Evolutionary conservation across 2,329 filamentous ascomycete genomes (phyloP).

Genomic region (Neoascochyta sp.): DNA sequence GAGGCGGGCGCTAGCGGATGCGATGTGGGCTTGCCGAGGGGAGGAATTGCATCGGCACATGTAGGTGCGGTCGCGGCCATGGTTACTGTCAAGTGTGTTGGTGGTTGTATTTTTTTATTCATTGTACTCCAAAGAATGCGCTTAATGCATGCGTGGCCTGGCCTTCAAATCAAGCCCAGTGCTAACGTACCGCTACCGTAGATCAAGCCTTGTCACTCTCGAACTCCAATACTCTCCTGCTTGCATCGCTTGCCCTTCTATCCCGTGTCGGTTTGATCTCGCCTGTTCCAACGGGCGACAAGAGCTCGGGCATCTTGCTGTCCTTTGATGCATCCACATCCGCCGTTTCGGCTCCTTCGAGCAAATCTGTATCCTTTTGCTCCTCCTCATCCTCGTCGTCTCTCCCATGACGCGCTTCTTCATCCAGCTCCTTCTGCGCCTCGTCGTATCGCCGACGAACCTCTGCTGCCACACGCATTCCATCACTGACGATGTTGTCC

Average conservation of each 20-base stretch:
- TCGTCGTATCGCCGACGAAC: slow-evolving; percentile 92
- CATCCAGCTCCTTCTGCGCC: slow-evolving; percentile 85
- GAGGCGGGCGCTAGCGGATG: too few species aligned
- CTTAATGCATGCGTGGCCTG: too few species aligned
- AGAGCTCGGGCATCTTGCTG: slow-evolving; percentile 12
- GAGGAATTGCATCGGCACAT: too few species aligned
- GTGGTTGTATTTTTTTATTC: too few species aligned
- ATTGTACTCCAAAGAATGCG: too few species aligned
- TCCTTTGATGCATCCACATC: slow-evolving; percentile 37
- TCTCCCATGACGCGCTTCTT: slow-evolving; percentile 60
- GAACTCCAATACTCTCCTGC: slow-evolving; percentile 38
- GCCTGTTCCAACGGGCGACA: slow-evolving; percentile 16
- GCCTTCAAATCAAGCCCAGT: too few species aligned
- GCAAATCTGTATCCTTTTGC: slow-evolving; percentile 44
- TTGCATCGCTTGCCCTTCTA: slow-evolving; percentile 34
- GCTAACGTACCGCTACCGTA: too few species aligned
- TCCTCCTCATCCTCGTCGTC: slow-evolving; percentile 60
- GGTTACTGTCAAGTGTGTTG: too few species aligned
- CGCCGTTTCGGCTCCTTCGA: slow-evolving; percentile 50
- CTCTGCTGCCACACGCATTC: slow-evolving; percentile 92
- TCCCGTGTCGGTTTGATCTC: slow-evolving; percentile 29
- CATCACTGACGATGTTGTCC: slow-evolving; percentile 96
- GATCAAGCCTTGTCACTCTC: slow-evolving; percentile 25
- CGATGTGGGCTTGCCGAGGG: too few species aligned
- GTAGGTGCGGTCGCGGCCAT: too few species aligned